Evolutionary conservation across 768 basidiomycete genomes (phyloP).

Genomic region (Russula virescens): DNA sequence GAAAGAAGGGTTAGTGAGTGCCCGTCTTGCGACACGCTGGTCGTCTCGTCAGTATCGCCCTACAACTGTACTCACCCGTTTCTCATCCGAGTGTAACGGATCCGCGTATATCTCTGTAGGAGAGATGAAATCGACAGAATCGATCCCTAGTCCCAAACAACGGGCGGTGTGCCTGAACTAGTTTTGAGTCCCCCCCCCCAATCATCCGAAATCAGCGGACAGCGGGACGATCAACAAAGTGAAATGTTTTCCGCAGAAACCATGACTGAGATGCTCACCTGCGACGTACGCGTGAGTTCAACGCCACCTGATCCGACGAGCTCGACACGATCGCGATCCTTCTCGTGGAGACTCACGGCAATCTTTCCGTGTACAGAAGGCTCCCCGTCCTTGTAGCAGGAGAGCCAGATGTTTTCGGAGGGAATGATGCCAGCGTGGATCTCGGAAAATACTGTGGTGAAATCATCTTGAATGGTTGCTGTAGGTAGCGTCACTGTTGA

Average conservation of each 20-base stretch:
- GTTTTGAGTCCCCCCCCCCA: no score
- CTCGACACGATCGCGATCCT: slow-evolving; percentile 22
- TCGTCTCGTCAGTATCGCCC: neutral
- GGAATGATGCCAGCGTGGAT: slow-evolving; percentile 20
- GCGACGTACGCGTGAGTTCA: slow-evolving; percentile 12
- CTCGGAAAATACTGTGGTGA: slow-evolving; percentile 22
- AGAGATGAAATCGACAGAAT: slow-evolving; percentile 16
- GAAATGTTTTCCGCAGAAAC: neutral
- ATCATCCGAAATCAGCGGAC: neutral
- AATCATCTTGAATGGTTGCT: slow-evolving; percentile 23
- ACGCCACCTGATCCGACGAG: slow-evolving; percentile 15
- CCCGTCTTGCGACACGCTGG: neutral
- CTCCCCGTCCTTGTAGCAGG: slow-evolving; percentile 23
- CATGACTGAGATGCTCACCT: slow-evolving; percentile 10
- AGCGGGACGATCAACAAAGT: neutral
- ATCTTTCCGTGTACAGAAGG: slow-evolving; percentile 23
- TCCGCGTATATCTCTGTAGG: slow-evolving; percentile 22
- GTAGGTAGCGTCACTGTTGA: slow-evolving; percentile 13
- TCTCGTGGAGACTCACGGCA: slow-evolving; percentile 16
- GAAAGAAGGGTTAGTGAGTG: neutral
- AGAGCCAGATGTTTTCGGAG: slow-evolving; percentile 23
- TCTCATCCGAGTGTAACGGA: slow-evolving; percentile 20
- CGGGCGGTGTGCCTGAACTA: slow-evolving; percentile 20
- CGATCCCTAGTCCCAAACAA: slow-evolving; percentile 16
- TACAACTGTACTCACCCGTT: slow-evolving; percentile 17